phyloP scores from a whole-genome alignment of 2,329 filamentous ascomycete genomes.

The Fusarium palustre region DNA sequence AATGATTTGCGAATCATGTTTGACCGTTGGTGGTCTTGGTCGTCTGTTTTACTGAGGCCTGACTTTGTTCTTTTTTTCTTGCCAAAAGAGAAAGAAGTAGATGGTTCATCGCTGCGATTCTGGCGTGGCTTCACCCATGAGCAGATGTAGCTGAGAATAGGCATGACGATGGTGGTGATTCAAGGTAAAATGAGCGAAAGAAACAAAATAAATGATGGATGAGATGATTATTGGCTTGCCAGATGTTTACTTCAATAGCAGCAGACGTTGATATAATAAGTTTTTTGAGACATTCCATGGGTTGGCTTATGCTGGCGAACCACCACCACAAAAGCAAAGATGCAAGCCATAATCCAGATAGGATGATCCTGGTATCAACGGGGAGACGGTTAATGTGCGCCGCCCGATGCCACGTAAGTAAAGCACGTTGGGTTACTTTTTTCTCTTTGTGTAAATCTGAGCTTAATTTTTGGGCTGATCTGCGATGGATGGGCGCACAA shows the following conservation, averaged over 20 bases:
- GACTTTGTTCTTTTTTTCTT: conserved; percentile 41
- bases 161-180: conserved; percentile 21
- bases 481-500: conserved; percentile 14
- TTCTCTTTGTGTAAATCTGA: conserved; percentile 3
- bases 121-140: conserved; percentile 43
- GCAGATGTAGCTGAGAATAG: conserved; percentile 40
- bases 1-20: conserved; percentile 60
- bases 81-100: conserved; percentile 35
- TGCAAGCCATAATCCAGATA: conserved; percentile 12
- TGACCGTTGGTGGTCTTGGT: conserved; percentile 54
- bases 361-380: conserved; percentile 32
- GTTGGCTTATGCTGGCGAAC: conserved; percentile 21
- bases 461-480: conserved; percentile 21
- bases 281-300: conserved; percentile 14
- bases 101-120: conserved; percentile 23
- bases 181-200: neutral
- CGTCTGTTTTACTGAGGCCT: conserved; percentile 31
- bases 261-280: conserved; percentile 19
- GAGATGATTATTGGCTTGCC: neutral
- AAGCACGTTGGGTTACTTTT: conserved; percentile 2
- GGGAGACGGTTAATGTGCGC: conserved; percentile 33
- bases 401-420: conserved; percentile 41
- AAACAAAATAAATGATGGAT: conserved; percentile 10
- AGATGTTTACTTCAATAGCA: conserved; percentile 4
- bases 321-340: conserved; percentile 14